phyloP scores from a whole-genome alignment of 164 flowering plant species.

The Vitis cinerea region DNA sequence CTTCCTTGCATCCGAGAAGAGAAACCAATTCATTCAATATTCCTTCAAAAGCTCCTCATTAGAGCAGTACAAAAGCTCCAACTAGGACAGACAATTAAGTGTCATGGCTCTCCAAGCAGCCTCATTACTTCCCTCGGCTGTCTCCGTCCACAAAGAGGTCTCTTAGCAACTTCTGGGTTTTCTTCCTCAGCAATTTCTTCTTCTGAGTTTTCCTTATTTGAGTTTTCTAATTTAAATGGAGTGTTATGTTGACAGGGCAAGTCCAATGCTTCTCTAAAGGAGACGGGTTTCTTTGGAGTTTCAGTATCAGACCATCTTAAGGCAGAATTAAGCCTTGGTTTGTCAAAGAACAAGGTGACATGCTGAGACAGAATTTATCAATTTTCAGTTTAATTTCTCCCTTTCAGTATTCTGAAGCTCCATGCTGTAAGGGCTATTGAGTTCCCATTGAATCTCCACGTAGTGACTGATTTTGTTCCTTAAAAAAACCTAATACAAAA shows the following conservation, averaged over 20 bases:
- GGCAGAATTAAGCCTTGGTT: constrained; percentile 35
- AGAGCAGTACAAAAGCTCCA: background rate
- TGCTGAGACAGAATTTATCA: no score
- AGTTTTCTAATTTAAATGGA: background rate
- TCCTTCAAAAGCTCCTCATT: background rate
- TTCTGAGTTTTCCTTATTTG: background rate
- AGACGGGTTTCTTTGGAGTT: constrained; percentile 45
- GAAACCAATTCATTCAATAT: background rate
- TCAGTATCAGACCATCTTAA: constrained; percentile 41
- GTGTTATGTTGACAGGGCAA: constrained; percentile 39
- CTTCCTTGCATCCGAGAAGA: constrained; percentile 4
- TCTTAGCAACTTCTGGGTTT: constrained; percentile 2
- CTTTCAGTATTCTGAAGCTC: no score
- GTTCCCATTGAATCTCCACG: no score
- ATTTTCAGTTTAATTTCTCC: background rate
- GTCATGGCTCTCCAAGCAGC: constrained; percentile 77
- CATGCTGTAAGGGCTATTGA: no score
- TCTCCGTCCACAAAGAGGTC: constrained; percentile 62
- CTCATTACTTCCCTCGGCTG: constrained; percentile 47
- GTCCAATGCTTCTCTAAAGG: constrained; percentile 37
- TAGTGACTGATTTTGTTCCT: no score
- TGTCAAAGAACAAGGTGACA: constrained; percentile 34
- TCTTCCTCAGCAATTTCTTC: background rate
- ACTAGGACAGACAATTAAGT: background rate
- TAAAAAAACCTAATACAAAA: no score